Conservation (phyloP, 495 filamentous ascomycete genomes). For the Aspergillus biplanus region DNA sequence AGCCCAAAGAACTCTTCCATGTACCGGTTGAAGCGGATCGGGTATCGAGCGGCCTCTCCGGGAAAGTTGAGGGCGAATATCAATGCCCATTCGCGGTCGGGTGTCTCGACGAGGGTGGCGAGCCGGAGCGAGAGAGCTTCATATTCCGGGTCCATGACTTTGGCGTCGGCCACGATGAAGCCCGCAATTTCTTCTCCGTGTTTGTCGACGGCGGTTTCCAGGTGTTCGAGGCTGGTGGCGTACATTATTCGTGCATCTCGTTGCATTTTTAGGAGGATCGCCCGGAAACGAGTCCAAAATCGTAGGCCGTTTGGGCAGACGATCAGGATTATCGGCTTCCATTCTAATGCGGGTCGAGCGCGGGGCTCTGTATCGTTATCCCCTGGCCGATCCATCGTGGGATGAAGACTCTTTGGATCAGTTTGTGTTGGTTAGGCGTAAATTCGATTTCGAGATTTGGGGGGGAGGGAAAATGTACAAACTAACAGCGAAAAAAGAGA, state of each 20-base stretch:
- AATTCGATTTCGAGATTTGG: no score
- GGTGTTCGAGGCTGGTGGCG: not conserved
- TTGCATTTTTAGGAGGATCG: constrained; percentile 13
- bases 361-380: not conserved
- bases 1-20: constrained; percentile 16
- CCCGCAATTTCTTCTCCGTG: constrained; percentile 12
- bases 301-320: not conserved
- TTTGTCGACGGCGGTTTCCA: not conserved
- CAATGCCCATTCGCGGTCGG: constrained; percentile 13
- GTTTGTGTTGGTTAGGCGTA: no score
- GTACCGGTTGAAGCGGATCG: constrained; percentile 17
- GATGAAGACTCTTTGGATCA: no score
- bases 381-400: no score
- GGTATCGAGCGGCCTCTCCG: constrained; percentile 4
- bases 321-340: not conserved
- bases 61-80: constrained; percentile 24
- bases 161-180: constrained; percentile 19
- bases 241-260: constrained; percentile 15
- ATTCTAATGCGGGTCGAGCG: not conserved
- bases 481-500: not conserved
- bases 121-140: constrained; percentile 1
- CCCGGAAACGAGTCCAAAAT: not conserved
- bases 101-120: not conserved
- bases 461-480: no score
- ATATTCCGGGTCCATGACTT: constrained; percentile 14